A percentile compares a stretch with the other conserved stretches of the same genome.
Conservation (phyloP, 2,329 filamentous ascomycete species). For the Scedosporium dehoogii region DNA sequence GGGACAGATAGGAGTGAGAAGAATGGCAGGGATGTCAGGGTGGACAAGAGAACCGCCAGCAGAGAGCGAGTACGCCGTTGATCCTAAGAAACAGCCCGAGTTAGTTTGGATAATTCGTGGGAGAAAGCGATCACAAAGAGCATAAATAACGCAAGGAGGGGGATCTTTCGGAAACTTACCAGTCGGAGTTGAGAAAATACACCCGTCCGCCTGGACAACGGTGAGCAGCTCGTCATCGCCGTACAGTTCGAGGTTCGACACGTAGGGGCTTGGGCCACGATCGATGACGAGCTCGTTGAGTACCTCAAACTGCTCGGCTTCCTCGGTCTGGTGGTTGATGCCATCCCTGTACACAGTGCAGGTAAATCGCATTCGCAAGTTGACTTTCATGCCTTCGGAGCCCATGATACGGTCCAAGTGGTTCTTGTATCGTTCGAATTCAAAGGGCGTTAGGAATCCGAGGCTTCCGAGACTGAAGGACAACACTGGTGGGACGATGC, state of each 20-base stretch:
- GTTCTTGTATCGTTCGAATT: slow-evolving; percentile 78
- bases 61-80: slow-evolving; percentile 91
- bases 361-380: slow-evolving; percentile 96
- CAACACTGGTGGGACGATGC: slow-evolving; percentile 74
- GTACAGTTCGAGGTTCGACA: slow-evolving; percentile 92
- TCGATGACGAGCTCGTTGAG: slow-evolving; percentile 98
- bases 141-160: neutral
- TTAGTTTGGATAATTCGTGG: neutral
- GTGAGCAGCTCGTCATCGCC: slow-evolving; percentile 92
- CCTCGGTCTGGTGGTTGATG: slow-evolving; percentile 55
- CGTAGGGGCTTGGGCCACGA: slow-evolving; percentile 89
- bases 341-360: slow-evolving; percentile 86
- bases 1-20: slow-evolving; percentile 94
- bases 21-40: slow-evolving; percentile 91
- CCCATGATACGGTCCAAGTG: slow-evolving; percentile 88
- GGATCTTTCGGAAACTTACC: slow-evolving; percentile 28
- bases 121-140: neutral
- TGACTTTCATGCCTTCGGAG: slow-evolving; percentile 91
- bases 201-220: slow-evolving; percentile 91
- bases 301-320: slow-evolving; percentile 94
- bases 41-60: slow-evolving; percentile 93
- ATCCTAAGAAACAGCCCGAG: slow-evolving; percentile 19
- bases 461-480: slow-evolving; percentile 78
- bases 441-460: slow-evolving; percentile 81
- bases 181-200: slow-evolving; percentile 95